Evolutionary conservation across 176 grass and related monocot genomes (phyloP).

Genomic region (Musa acuminata): DNA sequence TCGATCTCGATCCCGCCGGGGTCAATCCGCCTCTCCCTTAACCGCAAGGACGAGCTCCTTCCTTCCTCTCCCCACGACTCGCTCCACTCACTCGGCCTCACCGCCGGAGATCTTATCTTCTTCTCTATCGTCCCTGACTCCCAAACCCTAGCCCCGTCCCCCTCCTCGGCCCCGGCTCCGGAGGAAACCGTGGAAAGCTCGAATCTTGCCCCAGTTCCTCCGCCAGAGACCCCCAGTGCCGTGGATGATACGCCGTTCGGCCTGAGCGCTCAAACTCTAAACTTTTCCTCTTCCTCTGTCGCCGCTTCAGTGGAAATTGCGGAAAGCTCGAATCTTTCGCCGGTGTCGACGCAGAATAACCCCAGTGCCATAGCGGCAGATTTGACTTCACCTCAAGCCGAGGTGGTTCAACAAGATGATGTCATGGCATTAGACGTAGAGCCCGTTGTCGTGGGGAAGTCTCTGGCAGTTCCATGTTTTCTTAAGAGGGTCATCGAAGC

Average conservation of each 20-base stretch:
- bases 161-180: neutral
- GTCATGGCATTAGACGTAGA: slow-evolving; percentile 17
- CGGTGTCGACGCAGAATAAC: slow-evolving; percentile 26
- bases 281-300: neutral
- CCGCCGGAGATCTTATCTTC: slow-evolving; percentile 76
- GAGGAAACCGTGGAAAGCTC: neutral
- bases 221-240: neutral
- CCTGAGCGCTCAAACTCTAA: neutral
- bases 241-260: neutral
- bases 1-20: slow-evolving; percentile 41
- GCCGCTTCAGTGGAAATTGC: slow-evolving; percentile 4
- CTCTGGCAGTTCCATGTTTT: slow-evolving; percentile 11
- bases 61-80: slow-evolving; percentile 29
- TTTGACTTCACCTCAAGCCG: neutral
- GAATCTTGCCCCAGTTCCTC: neutral
- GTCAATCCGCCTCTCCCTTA: slow-evolving; percentile 79
- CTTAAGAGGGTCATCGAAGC: slow-evolving; percentile 40
- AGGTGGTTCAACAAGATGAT: neutral
- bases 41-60: slow-evolving; percentile 67
- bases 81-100: slow-evolving; percentile 55
- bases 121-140: slow-evolving; percentile 30
- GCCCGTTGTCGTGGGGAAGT: neutral
- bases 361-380: neutral
- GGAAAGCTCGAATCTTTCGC: neutral
- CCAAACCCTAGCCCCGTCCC: neutral